phyloP scores from a whole-genome alignment of 73 alveolate species.

The Durusdinium trenchii region DNA sequence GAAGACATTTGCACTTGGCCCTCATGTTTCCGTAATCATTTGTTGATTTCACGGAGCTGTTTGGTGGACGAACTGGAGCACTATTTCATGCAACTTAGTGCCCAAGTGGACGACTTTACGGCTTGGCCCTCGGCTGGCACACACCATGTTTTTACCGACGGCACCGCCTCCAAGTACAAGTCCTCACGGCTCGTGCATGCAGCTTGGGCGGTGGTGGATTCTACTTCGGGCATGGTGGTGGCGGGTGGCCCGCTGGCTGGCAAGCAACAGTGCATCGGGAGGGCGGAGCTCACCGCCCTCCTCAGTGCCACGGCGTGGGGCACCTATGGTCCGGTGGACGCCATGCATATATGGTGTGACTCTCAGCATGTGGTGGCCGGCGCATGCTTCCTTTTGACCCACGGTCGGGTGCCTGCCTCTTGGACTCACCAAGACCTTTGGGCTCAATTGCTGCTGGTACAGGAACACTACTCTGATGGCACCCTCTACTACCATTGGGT shows the following conservation, averaged over 20 bases:
- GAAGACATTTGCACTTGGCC: background rate
- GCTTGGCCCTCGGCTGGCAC: background rate
- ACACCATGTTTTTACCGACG: background rate
- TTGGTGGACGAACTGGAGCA: background rate
- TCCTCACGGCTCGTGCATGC: background rate
- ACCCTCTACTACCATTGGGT: too few species aligned
- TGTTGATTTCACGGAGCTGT: background rate
- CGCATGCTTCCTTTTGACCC: too few species aligned
- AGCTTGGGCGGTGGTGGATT: background rate
- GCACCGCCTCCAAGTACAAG: background rate
- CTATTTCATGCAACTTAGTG: background rate
- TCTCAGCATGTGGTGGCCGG: too few species aligned
- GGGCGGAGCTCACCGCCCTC: background rate
- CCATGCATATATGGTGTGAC: too few species aligned
- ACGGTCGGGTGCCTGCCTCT: too few species aligned
- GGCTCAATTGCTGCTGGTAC: too few species aligned
- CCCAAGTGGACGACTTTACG: background rate
- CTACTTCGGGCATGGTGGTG: background rate
- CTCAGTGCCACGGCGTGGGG: background rate
- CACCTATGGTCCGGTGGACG: too few species aligned
- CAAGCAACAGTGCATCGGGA: background rate
- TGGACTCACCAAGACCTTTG: too few species aligned
- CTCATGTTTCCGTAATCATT: background rate
- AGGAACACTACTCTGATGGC: too few species aligned
- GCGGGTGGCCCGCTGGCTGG: background rate